Evolutionary conservation across 768 basidiomycete species (phyloP), one percentile per base, ranked within the genome.

Genomic region (Tylopilus plumbeoviolaceoides): DNA sequence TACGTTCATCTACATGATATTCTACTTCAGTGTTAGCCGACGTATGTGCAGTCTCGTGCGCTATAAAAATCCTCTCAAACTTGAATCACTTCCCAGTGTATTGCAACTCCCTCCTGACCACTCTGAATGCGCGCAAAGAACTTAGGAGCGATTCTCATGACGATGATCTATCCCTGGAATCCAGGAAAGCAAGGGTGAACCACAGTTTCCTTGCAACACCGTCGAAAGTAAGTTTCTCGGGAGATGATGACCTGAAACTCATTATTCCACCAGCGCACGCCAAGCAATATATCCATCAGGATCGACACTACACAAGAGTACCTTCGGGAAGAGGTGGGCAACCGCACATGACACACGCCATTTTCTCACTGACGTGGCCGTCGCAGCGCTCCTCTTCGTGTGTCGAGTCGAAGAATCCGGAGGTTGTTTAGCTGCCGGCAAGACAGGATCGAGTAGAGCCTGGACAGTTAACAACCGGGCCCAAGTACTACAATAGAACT

Each of bases 301-400:
- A 80, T 85, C 50, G 81, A 84, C 61, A 83, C 82, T 7, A 82
- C 75, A 35, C 75, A 80, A 44, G 82, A 84, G 56, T 74, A 72
- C 46, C 63, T 71, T 46, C 73, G 69, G 39, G 81, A 82, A 52
- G 67, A 59, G 54, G 68, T 68, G n/a, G 44, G 67, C n/a, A 21
- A 30, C 10, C 7, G 23, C 33, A n/a, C 7, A 17, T 25, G 18
- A 1, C 8, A 14, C 14, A 20, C 6, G 6, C 4, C 21, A 17
- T 25, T 23, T 31, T 11, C 28, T 41, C n/a, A 33, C 35, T 57
- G 40, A 57, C 20, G 11, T 12, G 33, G 38, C 15, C 0, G 30
- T 33, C 25, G 30, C 43, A 53, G 55, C 46, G 39, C 33, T 49
- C 54, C 20, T 39, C 21, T 20, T 23, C 51, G 39, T 31, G 2